A percentile compares a stretch with the other conserved stretches of the same genome.
Evolutionary conservation across 441 rosid species (phyloP).

Genomic region (Pelargonium citronellum): DNA sequence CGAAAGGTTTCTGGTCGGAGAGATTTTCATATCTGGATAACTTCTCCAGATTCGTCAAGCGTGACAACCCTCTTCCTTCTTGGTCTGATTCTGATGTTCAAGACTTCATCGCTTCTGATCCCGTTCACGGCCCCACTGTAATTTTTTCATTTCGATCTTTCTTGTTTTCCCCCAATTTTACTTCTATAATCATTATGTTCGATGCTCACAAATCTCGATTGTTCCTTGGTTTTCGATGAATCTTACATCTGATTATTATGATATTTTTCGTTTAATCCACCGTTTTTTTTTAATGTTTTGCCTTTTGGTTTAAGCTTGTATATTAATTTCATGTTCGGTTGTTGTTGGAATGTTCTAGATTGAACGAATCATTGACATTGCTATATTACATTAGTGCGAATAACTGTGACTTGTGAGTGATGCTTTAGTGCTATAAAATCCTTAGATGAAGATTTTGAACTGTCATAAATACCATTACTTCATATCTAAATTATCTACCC

Average conservation of each 20-base stretch:
- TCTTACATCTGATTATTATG: not conserved
- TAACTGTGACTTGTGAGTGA: not conserved
- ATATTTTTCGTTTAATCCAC: too few species aligned
- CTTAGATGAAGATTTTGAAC: not conserved
- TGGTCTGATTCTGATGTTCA: constrained; percentile 84
- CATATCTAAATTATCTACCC: not conserved
- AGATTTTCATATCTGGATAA: constrained; percentile 48
- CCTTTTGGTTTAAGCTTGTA: not conserved
- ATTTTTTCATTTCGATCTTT: constrained; percentile 9
- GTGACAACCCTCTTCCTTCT: constrained; percentile 55
- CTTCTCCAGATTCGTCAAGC: constrained; percentile 50
- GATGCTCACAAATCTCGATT: not conserved
- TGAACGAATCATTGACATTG: too few species aligned
- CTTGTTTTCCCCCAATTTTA: not conserved
- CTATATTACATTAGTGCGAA: not conserved
- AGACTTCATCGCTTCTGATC: constrained; percentile 79
- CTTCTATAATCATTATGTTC: not conserved
- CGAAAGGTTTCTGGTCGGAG: constrained; percentile 59
- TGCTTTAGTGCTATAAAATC: not conserved
- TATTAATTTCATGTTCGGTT: not conserved
- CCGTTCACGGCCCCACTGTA: constrained; percentile 75
- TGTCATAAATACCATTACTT: not conserved
- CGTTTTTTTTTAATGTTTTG: not conserved
- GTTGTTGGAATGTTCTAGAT: too few species aligned
- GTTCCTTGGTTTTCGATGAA: not conserved